A percentile compares a stretch with the other conserved stretches of the same genome.
phyloP scores from a whole-genome alignment of 345 rosid species.

The Euclidium syriacum region DNA sequence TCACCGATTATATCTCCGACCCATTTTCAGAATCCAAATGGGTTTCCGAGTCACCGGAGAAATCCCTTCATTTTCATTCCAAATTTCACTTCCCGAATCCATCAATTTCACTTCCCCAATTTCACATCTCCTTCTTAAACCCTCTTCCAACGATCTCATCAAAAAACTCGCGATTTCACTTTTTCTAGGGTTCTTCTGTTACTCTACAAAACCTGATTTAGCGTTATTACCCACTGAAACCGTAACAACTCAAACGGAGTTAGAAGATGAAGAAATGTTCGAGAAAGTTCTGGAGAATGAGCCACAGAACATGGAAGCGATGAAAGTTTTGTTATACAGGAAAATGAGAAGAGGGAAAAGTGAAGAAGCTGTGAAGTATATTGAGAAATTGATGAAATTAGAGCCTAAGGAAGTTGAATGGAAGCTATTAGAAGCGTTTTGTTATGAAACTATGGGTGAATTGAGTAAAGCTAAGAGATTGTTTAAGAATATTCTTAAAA shows the following conservation, averaged over 20 bases:
- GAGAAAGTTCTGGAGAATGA: constrained; percentile 68
- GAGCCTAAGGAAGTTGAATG: constrained; percentile 79
- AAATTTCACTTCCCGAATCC: constrained; percentile 18
- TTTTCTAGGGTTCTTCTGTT: constrained; percentile 45
- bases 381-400: constrained; percentile 53
- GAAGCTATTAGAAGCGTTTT: constrained; percentile 87
- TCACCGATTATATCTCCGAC: constrained; percentile 1
- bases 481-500: constrained; percentile 56
- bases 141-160: constrained; percentile 20
- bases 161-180: constrained; percentile 41
- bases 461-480: constrained; percentile 59
- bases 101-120: constrained; percentile 10
- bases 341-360: constrained; percentile 76
- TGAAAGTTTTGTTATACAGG: constrained; percentile 61
- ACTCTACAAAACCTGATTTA: constrained; percentile 38
- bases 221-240: constrained; percentile 40
- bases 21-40: constrained; percentile 5
- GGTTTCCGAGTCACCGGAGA: constrained; percentile 5
- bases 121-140: constrained; percentile 17
- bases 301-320: constrained; percentile 58
- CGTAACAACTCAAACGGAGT: constrained; percentile 29
- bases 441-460: constrained; percentile 73
- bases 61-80: constrained; percentile 23
- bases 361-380: constrained; percentile 58
- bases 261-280: constrained; percentile 47